A percentile compares a stretch with the other conserved stretches of the same genome.
Evolutionary conservation across 306 rosid genomes (phyloP).

Genomic region (Hippophae rhamnoides): DNA sequence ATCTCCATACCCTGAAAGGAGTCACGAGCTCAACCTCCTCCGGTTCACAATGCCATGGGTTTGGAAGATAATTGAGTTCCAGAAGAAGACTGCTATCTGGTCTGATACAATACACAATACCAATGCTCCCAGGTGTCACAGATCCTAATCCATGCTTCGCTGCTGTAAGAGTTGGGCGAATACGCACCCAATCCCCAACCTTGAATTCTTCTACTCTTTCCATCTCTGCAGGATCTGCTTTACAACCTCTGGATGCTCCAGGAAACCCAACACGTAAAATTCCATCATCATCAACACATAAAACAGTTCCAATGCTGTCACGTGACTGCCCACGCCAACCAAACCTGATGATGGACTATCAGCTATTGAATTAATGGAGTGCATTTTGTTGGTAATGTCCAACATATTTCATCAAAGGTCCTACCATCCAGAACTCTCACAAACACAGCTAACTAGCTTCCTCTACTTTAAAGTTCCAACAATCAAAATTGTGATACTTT

Average conservation of each 20-base stretch:
- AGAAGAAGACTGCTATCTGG: conserved; percentile 90
- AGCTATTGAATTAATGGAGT: neutral
- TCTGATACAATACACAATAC: conserved; percentile 88
- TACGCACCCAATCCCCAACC: conserved; percentile 98
- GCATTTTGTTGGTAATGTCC: neutral
- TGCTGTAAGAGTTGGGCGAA: conserved; percentile 90
- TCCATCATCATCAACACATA: conserved; percentile 97
- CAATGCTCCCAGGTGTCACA: conserved; percentile 98
- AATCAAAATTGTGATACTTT: no score
- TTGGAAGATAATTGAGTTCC: conserved; percentile 92
- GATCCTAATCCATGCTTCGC: conserved; percentile 96
- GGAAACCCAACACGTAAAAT: conserved; percentile 98
- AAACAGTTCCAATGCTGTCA: conserved; percentile 93
- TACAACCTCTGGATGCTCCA: conserved; percentile 99
- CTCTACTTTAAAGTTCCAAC: no score
- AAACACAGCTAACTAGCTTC: no score
- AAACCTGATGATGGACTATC: conserved; percentile 44
- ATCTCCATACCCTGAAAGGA: conserved; percentile 66
- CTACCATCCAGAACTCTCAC: no score
- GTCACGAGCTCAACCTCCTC: conserved; percentile 94
- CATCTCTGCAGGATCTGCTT: conserved; percentile 99
- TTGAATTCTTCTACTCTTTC: conserved; percentile 97
- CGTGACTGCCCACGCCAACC: conserved; percentile 99
- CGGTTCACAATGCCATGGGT: conserved; percentile 99
- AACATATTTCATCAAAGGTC: neutral